Conservation (phyloP, 1,139 yeast species). For the Tardiomyces depauwii region DNA sequence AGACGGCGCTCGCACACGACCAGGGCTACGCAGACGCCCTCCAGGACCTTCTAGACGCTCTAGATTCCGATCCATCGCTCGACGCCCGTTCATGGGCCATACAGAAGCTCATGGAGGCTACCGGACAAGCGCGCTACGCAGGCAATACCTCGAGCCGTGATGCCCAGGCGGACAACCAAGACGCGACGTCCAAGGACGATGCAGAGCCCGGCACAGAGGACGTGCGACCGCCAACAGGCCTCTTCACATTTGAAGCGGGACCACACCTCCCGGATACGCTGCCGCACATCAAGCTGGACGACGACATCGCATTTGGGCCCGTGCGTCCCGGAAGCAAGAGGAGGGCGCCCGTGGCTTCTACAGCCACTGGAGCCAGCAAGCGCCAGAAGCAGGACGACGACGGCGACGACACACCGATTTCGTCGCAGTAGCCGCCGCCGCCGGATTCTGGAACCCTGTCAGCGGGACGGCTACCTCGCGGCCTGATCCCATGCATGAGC, state of each 20-base stretch:
- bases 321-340: not conserved
- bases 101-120: conserved; percentile 3
- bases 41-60: conserved; percentile 7
- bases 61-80: conserved; percentile 1
- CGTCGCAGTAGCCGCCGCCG: too few relatives aligned
- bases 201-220: not conserved
- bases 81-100: conserved; percentile 5
- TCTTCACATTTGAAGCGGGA: not conserved
- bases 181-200: not conserved
- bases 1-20: conserved; percentile 14
- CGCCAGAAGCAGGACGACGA: not conserved
- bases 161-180: not conserved
- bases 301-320: not conserved
- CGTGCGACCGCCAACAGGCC: not conserved
- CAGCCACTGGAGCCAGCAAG: not conserved
- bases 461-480: too few relatives aligned
- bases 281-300: not conserved
- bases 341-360: not conserved
- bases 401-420: not conserved
- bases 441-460: too few relatives aligned
- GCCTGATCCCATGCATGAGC: too few relatives aligned
- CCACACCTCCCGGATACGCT: not conserved
- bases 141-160: not conserved
- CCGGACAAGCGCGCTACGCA: not conserved
- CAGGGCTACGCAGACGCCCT: conserved; percentile 20